Evolutionary conservation across 148 eudicot genomes (phyloP), one percentile per base, ranked within the genome.

Genomic region (Gaultheria prostrata): DNA sequence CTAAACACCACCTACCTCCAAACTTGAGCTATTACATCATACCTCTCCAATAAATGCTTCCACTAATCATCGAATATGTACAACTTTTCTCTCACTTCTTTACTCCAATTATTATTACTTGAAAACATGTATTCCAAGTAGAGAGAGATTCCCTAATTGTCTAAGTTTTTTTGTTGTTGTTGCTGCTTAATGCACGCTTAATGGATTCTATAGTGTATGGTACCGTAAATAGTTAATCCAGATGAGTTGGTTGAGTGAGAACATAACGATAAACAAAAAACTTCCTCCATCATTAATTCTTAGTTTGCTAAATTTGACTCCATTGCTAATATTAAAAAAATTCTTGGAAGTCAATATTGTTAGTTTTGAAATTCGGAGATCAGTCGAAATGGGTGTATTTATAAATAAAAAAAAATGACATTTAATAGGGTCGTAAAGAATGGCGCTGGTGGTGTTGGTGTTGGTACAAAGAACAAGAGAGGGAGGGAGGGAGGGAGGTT

Each of bases 381-480:
- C 24, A 61, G 1, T 61, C 5, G 3, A 63, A 0, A 63, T 3
- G 14, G 3, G 15, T 0, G 14, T n/a, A n/a, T n/a, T n/a, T n/a
- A n/a, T n/a, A 39, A 4, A 35, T 35, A 35, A 39, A 39, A n/a
- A 24, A 1, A 4, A 48, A 24, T 4, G 28, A 78, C 11, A 56
- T 57, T 57, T 35, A 35, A n/a, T 57, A 51, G 50, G 46, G 21
- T 59, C 50, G 53, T 59, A 78, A 54, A 32, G 67, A 78, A 33
- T 21, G 50, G 82, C 2, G 82, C 71, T 79, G 53, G 73, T 28
- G 3, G 75, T 63, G 74, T 46, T 28, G 3, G 75, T 63, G 74
- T 46, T 61, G 82, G 82, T 80, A 24, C 74, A 46, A 26, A 80
- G 82, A 61, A 63, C 82, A 80, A 15, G 82, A 33, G 35, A 28